Percentiles rank a stretch among this genome's conserved stretches.
Conservation (phyloP, 176 grass and related monocot genomes). For the Triticum turgidum region DNA sequence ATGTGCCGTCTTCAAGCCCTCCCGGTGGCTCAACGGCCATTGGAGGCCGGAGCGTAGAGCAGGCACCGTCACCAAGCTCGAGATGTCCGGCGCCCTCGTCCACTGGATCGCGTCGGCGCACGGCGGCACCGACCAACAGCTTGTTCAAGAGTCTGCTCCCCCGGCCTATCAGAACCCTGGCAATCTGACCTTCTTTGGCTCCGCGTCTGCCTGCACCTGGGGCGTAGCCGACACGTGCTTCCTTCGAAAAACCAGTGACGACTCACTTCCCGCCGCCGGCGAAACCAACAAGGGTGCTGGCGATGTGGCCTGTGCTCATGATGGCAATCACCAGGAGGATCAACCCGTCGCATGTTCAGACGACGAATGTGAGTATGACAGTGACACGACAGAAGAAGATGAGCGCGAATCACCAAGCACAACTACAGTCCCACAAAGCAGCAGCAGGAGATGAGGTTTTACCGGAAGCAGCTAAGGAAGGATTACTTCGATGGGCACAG, state of each 20-base stretch:
- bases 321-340: background rate
- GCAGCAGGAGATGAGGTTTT: too few relatives aligned
- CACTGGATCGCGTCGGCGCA: background rate
- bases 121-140: background rate
- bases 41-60: background rate
- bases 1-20: background rate
- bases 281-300: background rate
- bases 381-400: too few relatives aligned
- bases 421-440: too few relatives aligned
- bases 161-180: background rate
- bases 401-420: too few relatives aligned
- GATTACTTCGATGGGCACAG: too few relatives aligned
- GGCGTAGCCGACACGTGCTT: background rate
- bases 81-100: background rate
- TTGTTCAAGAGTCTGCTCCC: background rate
- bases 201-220: background rate
- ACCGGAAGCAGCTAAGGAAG: too few relatives aligned
- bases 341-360: background rate
- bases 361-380: too few relatives aligned
- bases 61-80: background rate
- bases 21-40: constrained; percentile 17
- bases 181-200: background rate
- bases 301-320: background rate
- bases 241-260: background rate
- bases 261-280: too few relatives aligned